A percentile compares a stretch with the other conserved stretches of the same genome.
Conservation (phyloP, 441 rosid genomes). For the Erodium moschatum region DNA sequence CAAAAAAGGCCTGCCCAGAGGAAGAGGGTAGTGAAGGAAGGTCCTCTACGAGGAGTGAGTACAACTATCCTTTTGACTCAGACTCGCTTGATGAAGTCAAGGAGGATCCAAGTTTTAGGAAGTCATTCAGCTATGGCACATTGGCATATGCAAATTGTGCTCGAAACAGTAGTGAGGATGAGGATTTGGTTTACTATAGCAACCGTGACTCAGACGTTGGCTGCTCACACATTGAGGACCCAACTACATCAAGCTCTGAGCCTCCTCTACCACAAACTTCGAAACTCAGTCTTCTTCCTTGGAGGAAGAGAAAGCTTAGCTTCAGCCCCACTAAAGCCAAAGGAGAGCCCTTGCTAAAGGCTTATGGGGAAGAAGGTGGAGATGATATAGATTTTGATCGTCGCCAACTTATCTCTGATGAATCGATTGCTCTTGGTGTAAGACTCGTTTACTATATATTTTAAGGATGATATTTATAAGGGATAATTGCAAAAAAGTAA, state of each 20-base stretch:
- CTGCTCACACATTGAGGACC: slow-evolving; percentile 31
- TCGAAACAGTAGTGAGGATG: slow-evolving; percentile 50
- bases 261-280: slow-evolving; percentile 35
- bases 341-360: slow-evolving; percentile 85
- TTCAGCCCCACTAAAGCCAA: slow-evolving; percentile 72
- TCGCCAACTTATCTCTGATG: slow-evolving; percentile 76
- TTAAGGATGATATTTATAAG: too few species aligned
- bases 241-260: slow-evolving; percentile 34
- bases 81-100: slow-evolving; percentile 61
- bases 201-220: slow-evolving; percentile 51
- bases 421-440: slow-evolving; percentile 51
- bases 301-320: slow-evolving; percentile 81
- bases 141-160: slow-evolving; percentile 62
- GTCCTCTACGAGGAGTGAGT: slow-evolving; percentile 54
- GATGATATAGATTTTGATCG: slow-evolving; percentile 91
- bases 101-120: slow-evolving; percentile 35
- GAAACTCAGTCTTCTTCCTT: slow-evolving; percentile 57
- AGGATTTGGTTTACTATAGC: slow-evolving; percentile 71
- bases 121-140: slow-evolving; percentile 69
- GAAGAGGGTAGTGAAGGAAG: slow-evolving; percentile 58
- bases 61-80: slow-evolving; percentile 61
- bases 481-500: too few species aligned
- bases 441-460: slow-evolving; percentile 15
- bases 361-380: slow-evolving; percentile 81
- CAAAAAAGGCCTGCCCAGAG: slow-evolving; percentile 49